Percentiles rank a stretch among this genome's conserved stretches.
These are phyloP conservation scores for Stagonosporopsis chrysanthemi DNA, from an alignment of 2,329 filamentous ascomycete species.

Conservation along the genomic window DNA sequence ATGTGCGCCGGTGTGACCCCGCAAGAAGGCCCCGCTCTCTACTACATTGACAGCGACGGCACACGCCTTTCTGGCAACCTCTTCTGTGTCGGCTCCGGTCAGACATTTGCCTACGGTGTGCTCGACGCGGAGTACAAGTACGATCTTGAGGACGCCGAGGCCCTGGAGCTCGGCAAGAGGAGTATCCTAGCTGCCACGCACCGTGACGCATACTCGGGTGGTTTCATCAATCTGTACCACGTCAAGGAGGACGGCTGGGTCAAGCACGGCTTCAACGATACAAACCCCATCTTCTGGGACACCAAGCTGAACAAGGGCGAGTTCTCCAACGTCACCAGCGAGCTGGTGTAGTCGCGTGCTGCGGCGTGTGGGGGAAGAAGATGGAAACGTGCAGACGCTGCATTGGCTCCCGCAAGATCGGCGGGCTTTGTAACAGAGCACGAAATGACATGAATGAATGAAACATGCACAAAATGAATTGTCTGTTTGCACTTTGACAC, in stretches of 20 bases:
- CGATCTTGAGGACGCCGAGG: conserved; percentile 85
- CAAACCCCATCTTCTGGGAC: conserved; percentile 99
- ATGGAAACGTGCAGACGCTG: conserved; percentile 3
- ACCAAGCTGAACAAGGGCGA: conserved; percentile 98
- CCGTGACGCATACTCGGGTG: conserved; percentile 97
- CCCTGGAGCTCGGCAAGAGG: conserved; percentile 86
- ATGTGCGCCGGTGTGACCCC: conserved; percentile 98
- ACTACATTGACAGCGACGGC: conserved; percentile 98
- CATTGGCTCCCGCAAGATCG: neutral
- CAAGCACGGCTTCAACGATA: conserved; percentile 97
- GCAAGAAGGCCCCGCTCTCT: conserved; percentile 94
- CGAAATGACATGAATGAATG: conserved; percentile 21
- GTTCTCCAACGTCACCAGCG: conserved; percentile 92
- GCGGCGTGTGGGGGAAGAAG: neutral
- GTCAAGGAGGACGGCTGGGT: conserved; percentile 99
- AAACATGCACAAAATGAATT: conserved; percentile 12
- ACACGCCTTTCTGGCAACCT: conserved; percentile 91
- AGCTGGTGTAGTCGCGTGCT: conserved; percentile 63
- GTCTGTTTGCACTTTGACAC: neutral
- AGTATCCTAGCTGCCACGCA: conserved; percentile 97
- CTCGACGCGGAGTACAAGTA: conserved; percentile 94
- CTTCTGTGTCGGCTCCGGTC: conserved; percentile 97
- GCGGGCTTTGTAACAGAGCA: conserved; percentile 10
- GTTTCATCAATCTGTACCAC: conserved; percentile 98
- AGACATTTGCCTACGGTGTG: conserved; percentile 98